phyloP scores from a whole-genome alignment of 202 grass and related monocot species.

The Schoenoplectus tabernaemontani region DNA sequence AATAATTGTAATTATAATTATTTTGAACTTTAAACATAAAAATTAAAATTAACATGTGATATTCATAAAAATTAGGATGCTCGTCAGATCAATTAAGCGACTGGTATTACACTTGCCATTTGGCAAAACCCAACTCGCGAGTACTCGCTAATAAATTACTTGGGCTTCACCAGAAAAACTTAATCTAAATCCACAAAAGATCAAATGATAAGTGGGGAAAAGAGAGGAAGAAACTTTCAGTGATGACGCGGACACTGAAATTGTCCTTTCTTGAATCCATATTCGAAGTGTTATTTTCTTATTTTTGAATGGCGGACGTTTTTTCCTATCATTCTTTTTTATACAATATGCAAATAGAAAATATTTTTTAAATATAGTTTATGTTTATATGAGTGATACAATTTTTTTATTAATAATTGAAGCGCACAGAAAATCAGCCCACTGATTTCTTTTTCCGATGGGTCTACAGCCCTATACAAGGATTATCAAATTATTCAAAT shows the following conservation, averaged over 20 bases:
- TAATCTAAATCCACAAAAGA: background rate
- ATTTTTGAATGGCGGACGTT: background rate
- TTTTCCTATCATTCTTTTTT: background rate
- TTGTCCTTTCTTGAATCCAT: background rate
- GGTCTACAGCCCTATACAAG: background rate
- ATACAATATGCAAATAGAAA: background rate
- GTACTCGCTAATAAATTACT: too few species aligned
- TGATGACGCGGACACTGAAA: background rate
- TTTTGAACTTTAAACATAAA: too few species aligned
- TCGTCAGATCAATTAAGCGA: too few species aligned
- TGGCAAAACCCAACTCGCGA: too few species aligned
- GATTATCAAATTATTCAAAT: background rate
- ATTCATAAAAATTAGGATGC: too few species aligned
- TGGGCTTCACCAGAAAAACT: too few species aligned
- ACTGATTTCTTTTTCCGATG: background rate
- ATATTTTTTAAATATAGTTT: background rate
- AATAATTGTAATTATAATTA: too few species aligned
- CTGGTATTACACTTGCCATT: too few species aligned
- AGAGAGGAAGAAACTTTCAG: background rate
- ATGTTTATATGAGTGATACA: background rate
- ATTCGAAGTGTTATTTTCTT: constrained; percentile 21
- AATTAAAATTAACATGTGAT: too few species aligned
- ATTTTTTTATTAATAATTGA: background rate
- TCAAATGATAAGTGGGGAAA: background rate
- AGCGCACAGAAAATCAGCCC: background rate